Percentiles rank a stretch among this genome's conserved stretches.
These are phyloP conservation scores for Onygena corvina DNA, from an alignment of 2,329 filamentous ascomycete species.

Conservation along the genomic window DNA sequence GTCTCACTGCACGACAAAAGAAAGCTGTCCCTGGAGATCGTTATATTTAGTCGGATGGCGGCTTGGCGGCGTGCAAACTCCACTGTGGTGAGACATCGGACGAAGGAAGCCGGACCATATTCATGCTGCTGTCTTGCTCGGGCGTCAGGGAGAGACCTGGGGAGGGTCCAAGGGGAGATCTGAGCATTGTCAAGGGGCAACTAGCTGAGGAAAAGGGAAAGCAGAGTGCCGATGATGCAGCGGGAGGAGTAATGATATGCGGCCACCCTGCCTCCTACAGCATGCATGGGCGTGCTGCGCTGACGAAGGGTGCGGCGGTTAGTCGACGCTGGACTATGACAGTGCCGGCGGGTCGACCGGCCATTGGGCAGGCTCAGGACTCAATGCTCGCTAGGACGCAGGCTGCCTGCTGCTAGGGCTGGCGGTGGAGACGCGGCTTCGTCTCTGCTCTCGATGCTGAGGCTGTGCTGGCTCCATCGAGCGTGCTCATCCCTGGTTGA, in stretches of 20 bases:
- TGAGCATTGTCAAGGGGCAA: too few relatives aligned
- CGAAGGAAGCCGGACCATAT: background rate
- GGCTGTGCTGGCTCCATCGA: conserved; percentile 5
- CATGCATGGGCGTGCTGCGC: too few relatives aligned
- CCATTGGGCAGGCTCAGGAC: background rate
- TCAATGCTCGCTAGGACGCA: background rate
- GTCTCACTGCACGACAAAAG: background rate
- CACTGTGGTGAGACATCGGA: conserved; percentile 8
- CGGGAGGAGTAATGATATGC: too few relatives aligned
- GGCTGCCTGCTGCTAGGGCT: background rate
- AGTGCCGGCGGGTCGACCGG: background rate
- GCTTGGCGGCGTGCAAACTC: background rate
- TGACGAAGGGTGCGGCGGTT: background rate
- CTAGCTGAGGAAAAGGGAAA: too few relatives aligned
- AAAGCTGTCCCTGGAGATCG: background rate
- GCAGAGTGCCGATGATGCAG: too few relatives aligned
- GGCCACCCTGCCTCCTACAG: too few relatives aligned
- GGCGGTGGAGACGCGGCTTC: background rate
- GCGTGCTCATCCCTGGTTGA: background rate
- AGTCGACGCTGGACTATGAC: background rate
- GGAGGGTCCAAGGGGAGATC: too few relatives aligned
- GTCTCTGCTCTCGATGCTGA: too few relatives aligned
- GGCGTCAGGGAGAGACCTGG: too few relatives aligned
- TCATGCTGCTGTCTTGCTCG: too few relatives aligned
- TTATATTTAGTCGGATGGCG: background rate